Conservation (phyloP, 176 grass and related monocot genomes). For the bread wheat (Triticum aestivum) region IWGSC_CS_RefSeq_v2.1 NC_057809.1:16045009-16045508, state of each 20-base stretch:
- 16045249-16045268: conserved; percentile 69
- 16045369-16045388: neutral
- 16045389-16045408: neutral
- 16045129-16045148: neutral
- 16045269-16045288: conserved; percentile 86
- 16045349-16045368: neutral
- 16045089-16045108: neutral
- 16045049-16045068: neutral
- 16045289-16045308: conserved; percentile 92
- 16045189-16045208: conserved; percentile 12
- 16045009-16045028: neutral
- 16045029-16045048: neutral
- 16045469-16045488: neutral
- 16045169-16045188: conserved; percentile 13
- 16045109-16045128: neutral
- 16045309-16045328: conserved; percentile 64
- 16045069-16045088: neutral
- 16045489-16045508: neutral
- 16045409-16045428: neutral
- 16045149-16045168: conserved; percentile 1
- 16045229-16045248: conserved; percentile 70
- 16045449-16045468: neutral
- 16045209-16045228: conserved; percentile 58
- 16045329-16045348: neutral
- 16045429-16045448: neutral